Base-by-base conservation (phyloP, 768 basidiomycete genomes). In the Fibroporia radiculosa region DNA sequence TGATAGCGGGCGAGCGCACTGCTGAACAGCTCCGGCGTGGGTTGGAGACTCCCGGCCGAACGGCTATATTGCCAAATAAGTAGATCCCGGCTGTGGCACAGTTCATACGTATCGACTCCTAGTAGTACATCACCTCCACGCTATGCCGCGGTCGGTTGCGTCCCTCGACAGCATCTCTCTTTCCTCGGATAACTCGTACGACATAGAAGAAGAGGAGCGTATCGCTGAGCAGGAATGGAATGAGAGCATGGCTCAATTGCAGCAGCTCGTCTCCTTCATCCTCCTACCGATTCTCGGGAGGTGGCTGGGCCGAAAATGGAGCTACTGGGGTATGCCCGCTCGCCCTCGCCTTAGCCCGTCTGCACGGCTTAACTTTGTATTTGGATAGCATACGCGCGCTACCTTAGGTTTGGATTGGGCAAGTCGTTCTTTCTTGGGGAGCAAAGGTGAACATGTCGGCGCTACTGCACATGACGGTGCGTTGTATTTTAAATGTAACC, bases 161-260 rank as follows among this genome's bases (percentile, higher is more conserved):
- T 87, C 82, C 26, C 57, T 83, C 47, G 84, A 86, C 64, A 74
- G 76, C 45, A 62, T 75, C 33, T 73, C 64, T 3, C 51, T 68
- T 42, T 66, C 68, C 16, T 73, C 74, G 11, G 63, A 64, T 29
- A 56, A 50, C 44, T 79, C 75, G 26, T 78, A 76, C 59, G 79
- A 80, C 60, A 59, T 54, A 23, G 71, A 72, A 51, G 84, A 86
- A 47, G 87, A 91, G 56, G 79, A 77, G 54, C 77, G 71, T 31
- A 68, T 84, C 37, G 85, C 87, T 2, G 86, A 93, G 63, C 75
- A 84, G 60, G 93, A 96, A 67, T 95, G 93, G 93, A 84, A 92
- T 56, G 93, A 96, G 63, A 88, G 84, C 56, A 57, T 95, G 40
- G 67, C 81, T 48, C 91, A 96, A 61, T 73, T 96, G 35, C 82